Evolutionary conservation across 2,329 filamentous ascomycete genomes (phyloP), one percentile per base, ranked within the genome.

Genomic region (Verticillium albo-atrum): DNA sequence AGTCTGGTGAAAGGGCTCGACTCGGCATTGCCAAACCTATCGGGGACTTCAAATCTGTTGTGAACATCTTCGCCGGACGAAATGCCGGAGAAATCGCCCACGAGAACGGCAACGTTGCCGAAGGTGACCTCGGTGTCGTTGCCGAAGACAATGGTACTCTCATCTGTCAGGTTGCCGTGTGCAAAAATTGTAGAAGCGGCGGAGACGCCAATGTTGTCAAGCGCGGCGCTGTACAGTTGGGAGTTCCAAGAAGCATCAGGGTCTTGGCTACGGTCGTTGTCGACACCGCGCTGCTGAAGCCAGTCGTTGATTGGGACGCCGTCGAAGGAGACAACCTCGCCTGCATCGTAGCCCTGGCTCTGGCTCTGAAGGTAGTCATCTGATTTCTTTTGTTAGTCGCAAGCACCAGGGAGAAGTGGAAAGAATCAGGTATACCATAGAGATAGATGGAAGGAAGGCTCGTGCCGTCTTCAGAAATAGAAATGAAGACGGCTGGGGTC

Each of bases 181-280:
- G 27, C 6, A 23, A 60, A 56, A 3, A 42, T 42, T 7, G 20
- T 15, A 15, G 61, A 55, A 10, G 17, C 4, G 0, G 47, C 2
- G 1, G 56, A 53, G 26, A 55, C 54, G 14, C 53, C 37, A 6
- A 59, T 54, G 32, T 63, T 61, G 12, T 26, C 28, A 1, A 61
- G 27, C 10, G 61, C 55, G 4, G 59, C 54, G 27, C 57, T 64
- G 30, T 28, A 60, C 3, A 65, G 25, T 25, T 61, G 60, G 12
- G 56, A 32, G 27, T 65, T 65, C 30, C 64, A 65, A 7, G 57
- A 55, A 3, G 64, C 64, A 25, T 65, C 64, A 1, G 64, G 64
- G 32, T 65, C 63, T n/a, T 64, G 64, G 55, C 58, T 51, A 12
- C 42, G n/a, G 12, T 60, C 59, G 37, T 63, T 63, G 35, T 60